Conservation (phyloP, 169 alveolate genomes). For the Plasmodium malariae region DNA sequence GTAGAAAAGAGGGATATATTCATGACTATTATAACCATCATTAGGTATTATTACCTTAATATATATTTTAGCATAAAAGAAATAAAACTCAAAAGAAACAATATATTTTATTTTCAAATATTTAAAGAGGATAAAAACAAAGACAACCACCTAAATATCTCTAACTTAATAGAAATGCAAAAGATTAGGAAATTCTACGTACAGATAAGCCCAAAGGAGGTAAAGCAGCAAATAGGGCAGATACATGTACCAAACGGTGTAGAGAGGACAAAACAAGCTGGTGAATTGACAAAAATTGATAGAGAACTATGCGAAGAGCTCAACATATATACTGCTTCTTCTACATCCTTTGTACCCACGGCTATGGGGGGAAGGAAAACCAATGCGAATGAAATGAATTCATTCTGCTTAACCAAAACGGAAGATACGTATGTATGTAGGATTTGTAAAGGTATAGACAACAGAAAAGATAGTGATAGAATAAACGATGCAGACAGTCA, state of each 20-base stretch:
- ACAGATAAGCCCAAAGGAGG: too few species aligned
- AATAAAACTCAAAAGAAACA: constrained; percentile 30
- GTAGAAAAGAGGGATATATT: constrained; percentile 71
- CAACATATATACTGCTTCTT: too few species aligned
- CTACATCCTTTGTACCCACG: not conserved
- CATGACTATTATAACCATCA: constrained; percentile 60
- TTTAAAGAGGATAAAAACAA: constrained; percentile 24
- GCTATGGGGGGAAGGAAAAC: not conserved
- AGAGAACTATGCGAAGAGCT: too few species aligned
- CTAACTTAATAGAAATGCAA: not conserved
- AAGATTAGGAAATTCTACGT: constrained; percentile 3
- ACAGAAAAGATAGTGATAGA: not conserved
- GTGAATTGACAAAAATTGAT: too few species aligned
- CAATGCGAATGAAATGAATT: not conserved
- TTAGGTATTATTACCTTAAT: constrained; percentile 59
- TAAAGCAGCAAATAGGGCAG: too few species aligned
- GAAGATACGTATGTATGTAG: not conserved
- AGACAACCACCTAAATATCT: not conserved
- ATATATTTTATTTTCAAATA: constrained; percentile 69
- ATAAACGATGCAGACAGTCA: not conserved
- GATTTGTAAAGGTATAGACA: not conserved
- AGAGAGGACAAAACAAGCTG: too few species aligned
- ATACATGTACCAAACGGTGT: too few species aligned
- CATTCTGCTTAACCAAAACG: not conserved
- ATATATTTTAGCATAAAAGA: constrained; percentile 64